Evolutionary conservation across 106 monocot species (phyloP), one percentile per base, ranked within the genome.

Genomic region (Acorus calamus): DNA sequence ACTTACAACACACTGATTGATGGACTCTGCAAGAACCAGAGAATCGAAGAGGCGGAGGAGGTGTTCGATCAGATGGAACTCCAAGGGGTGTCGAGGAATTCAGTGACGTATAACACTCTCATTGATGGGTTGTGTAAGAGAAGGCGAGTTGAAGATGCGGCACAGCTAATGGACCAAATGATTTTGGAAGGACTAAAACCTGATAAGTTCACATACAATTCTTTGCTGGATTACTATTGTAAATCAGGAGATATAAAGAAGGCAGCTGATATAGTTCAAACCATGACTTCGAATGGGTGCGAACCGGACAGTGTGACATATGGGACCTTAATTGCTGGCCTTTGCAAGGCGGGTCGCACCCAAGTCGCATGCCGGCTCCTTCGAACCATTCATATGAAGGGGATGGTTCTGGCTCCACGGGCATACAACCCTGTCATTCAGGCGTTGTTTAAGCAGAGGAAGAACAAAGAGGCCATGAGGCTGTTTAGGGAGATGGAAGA

Each of bases 371-470:
- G 80, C 45, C 83, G 80, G 62, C 72, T 88, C 44, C 63, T 88
- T 11, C 74, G 83, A 47, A 81, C 66, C 14, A 77, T 96, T 59
- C 80, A 82, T 50, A 87, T 87, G 73, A 96, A 87, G 65, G 91
- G 96, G 8, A 86, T 96, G 82, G 63, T 77, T 13, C 82, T 81
- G 11, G 72, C 87, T 28, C 84, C 96, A 2, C 80, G 85, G 73
- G 84, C 87, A 2, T 96, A 96, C 63, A 96, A 90, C 69, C 96
- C 96, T 8, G 82, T 88, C 9, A 84, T 96, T 8, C 87, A 87
- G 51, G 75, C 96, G 53, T 78, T 96, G 4, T 91, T 96, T 61
- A 96, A 82, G 46, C 87, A 83, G 28, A 80, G 77, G 28, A 91
- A 81, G 54, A 91, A 65, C 6, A 80, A 56, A 14, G 91, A 96